Base-by-base conservation (phyloP, 768 basidiomycete genomes). In the Tephrocybe rancida region DNA sequence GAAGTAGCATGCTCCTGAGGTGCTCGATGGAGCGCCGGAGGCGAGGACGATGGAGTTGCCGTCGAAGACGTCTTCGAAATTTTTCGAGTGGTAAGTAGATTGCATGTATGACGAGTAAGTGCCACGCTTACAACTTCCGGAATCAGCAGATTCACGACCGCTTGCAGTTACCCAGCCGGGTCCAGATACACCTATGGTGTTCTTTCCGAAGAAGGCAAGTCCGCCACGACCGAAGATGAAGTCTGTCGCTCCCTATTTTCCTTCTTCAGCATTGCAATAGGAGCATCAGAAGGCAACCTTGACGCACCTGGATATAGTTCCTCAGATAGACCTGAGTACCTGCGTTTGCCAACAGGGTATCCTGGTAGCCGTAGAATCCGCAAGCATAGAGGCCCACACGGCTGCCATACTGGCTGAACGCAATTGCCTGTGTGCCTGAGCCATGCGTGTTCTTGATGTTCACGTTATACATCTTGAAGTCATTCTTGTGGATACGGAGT, bases 381-480 rank as follows among this genome's bases (percentile, higher is more conserved):
- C 77, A 80, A 1, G 69, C 77, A 50, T 80, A 78, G 14, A 78
- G 59, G 1, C 78, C 77, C 2, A 73, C 73, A 11, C 70, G 69
- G 37, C 64, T 75, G 11, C 80, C 80, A 43, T 80, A 80, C 48
- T 80, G 76, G 61, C 77, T 78, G 52, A 81, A 61, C 1, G 79
- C 80, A 38, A 80, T 75, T 0, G 80, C 81, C 57, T 81, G 80
- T 3, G 69, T 64, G 0, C 77, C 78, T 4, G 61, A 51, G 0
- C 79, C 79, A 51, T 70, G 76, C 0, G 74, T 77, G 52, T 82
- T 82, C 52, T 72, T 73, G 14, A 82, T 73, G 44, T 81, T 72
- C 39, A 80, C 70, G 44, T 82, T 82, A 61, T 82, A 82, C 69
- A 81, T 65, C 43, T 64, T 70, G 62, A 80, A 79, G 54, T 77